Conservation (phyloP, 148 eudicot genomes). For the Camellia lanceoleosa region DNA sequence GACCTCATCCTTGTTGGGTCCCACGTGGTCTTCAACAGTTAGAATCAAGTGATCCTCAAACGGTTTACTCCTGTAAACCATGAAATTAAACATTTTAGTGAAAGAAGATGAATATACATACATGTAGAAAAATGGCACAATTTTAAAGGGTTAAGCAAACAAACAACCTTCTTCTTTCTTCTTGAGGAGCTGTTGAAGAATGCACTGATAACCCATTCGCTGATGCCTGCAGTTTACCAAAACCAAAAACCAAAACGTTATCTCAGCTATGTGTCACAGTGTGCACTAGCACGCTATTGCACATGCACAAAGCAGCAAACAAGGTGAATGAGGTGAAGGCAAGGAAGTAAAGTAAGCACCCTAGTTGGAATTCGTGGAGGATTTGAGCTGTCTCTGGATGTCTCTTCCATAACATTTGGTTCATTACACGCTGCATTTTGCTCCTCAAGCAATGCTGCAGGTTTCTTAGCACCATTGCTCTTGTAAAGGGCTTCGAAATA, state of each 20-base stretch:
- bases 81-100: background rate
- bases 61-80: slow-evolving; percentile 31
- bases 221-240: slow-evolving; percentile 43
- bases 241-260: slow-evolving; percentile 3
- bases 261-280: background rate
- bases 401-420: slow-evolving; percentile 17
- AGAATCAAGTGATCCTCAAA: slow-evolving; percentile 13
- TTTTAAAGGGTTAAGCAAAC: background rate
- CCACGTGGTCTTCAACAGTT: slow-evolving; percentile 47
- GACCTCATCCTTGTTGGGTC: slow-evolving; percentile 60
- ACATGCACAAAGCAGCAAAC: background rate
- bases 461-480: slow-evolving; percentile 32
- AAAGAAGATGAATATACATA: background rate
- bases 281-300: background rate
- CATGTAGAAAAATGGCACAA: background rate
- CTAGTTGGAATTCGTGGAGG: slow-evolving; percentile 39
- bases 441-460: slow-evolving; percentile 35
- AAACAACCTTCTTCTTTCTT: slow-evolving; percentile 45
- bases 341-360: slow-evolving; percentile 36
- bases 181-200: slow-evolving; percentile 31
- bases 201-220: slow-evolving; percentile 32
- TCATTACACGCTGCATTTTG: slow-evolving; percentile 16
- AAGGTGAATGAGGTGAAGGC: background rate
- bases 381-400: slow-evolving; percentile 34
- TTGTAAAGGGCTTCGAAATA: slow-evolving; percentile 81